Base-by-base conservation (phyloP, 2,329 filamentous ascomycete species). In the Ophiostoma australiae region DNA sequence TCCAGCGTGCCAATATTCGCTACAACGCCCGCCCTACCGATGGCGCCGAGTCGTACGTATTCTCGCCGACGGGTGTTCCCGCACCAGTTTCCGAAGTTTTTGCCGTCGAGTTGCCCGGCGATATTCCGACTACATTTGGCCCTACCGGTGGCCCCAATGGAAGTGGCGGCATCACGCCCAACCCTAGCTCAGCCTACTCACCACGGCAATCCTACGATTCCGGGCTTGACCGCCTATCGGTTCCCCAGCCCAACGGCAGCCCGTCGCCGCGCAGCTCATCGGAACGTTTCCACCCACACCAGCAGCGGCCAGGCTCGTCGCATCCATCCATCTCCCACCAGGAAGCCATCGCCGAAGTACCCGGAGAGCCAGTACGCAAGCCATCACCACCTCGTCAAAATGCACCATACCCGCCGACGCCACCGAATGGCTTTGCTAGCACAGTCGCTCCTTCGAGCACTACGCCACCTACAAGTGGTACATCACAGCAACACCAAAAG, bases 1-100 rank as follows among this genome's bases (percentile, higher is more conserved):
- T 97, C 74, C 85, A 94, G 76, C 87, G 89, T 73, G 91, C 91
- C 74, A 93, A 93, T 79, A 80, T 85, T 71, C 86, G 92, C 70
- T 88, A 87, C 78, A 89, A 90, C 48, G 13, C 66, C 2, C 82
- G 83, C 33, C 74, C 82, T 15, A 20, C 35, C 35, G 58, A 63
- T 4, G 41, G 77, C 78, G 68, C 35, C 2, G 35, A 39, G 4
- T 6, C 35, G 3, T 23, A 23, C 63, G 63, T 23, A 8, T 63
- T 10, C 35, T 13, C 33, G n/a, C 52, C 68, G 2, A 7, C 48
- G 6, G 78, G 79, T 31, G 78, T 83, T 4, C 82, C 84, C 0
- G 81, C 84, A 63, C 77, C 83, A 70, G 11, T 70, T 2, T 37
- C 58, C 4, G 71, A 72, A 15, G 52, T 72, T 0, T 77, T 87